Percentiles rank a stretch among this genome's conserved stretches.
Evolutionary conservation across 2,329 filamentous ascomycete genomes (phyloP).

Genomic region (Fusarium keratoplasticum): DNA sequence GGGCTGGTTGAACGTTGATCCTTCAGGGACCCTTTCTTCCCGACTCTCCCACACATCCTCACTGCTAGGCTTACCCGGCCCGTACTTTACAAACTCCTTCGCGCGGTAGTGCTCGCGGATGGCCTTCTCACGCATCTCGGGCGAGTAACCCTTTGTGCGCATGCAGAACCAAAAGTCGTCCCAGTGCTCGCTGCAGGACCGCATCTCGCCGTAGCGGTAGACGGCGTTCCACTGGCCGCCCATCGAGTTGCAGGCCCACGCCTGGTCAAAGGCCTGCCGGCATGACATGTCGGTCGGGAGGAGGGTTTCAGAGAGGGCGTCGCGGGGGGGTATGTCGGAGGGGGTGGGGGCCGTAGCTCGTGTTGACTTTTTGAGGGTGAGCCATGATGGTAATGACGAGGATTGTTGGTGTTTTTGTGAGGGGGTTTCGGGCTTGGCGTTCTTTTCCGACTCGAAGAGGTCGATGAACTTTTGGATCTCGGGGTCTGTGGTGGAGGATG

Average conservation of each 20-base stretch:
- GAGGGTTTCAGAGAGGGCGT: constrained; percentile 72
- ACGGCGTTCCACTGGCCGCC: constrained; percentile 93
- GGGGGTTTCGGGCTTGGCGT: constrained; percentile 34
- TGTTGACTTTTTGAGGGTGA: constrained; percentile 49
- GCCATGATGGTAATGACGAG: constrained; percentile 49
- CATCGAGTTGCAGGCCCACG: constrained; percentile 92
- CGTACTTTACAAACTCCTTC: constrained; percentile 74
- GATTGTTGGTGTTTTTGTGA: constrained; percentile 40
- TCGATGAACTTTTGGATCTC: constrained; percentile 67
- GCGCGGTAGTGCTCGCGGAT: constrained; percentile 76
- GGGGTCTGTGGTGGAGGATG: constrained; percentile 53
- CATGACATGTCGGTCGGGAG: constrained; percentile 90
- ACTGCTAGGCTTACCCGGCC: constrained; percentile 73
- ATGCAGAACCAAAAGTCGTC: constrained; percentile 98
- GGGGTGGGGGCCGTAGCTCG: constrained; percentile 39
- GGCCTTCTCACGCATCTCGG: constrained; percentile 68
- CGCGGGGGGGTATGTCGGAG: constrained; percentile 44
- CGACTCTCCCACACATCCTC: constrained; percentile 92
- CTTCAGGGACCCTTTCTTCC: constrained; percentile 66
- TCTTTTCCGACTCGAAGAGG: constrained; percentile 54
- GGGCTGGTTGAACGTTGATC: constrained; percentile 57
- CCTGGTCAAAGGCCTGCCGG: constrained; percentile 88
- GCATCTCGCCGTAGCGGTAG: constrained; percentile 85
- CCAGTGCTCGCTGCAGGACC: constrained; percentile 87
- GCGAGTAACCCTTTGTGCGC: constrained; percentile 76